Percentiles rank a stretch among this genome's conserved stretches.
Conservation (phyloP, 2,329 filamentous ascomycete species). For the Epichloe sibirici region DNA sequence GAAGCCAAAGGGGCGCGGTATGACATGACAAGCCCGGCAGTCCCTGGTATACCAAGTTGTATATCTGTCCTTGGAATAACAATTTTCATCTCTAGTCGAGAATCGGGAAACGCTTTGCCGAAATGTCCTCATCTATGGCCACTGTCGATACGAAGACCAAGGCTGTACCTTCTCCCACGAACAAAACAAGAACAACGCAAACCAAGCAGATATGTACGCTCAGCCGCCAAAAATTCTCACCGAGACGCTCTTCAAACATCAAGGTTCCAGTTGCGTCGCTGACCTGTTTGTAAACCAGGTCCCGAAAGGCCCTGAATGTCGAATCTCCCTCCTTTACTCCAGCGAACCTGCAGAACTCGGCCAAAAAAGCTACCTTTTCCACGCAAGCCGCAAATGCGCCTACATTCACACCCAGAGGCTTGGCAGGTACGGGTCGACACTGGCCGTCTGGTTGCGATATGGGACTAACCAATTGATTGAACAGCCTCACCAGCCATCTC, state of each 20-base stretch:
- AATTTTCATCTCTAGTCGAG: slow-evolving; percentile 31
- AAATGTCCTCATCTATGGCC: slow-evolving; percentile 86
- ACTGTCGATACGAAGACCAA: slow-evolving; percentile 84
- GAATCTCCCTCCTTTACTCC: slow-evolving; percentile 95
- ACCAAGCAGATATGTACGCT: slow-evolving; percentile 39
- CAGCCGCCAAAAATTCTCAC: not conserved
- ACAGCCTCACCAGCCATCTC: slow-evolving; percentile 24
- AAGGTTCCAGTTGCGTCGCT: not conserved
- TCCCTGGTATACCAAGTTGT: not conserved
- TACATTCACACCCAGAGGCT: slow-evolving; percentile 64
- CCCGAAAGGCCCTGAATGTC: slow-evolving; percentile 77
- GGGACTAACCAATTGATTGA: not conserved
- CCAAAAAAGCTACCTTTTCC: slow-evolving; percentile 68
- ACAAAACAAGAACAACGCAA: slow-evolving; percentile 41
- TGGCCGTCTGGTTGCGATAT: not conserved
- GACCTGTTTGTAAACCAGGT: slow-evolving; percentile 18
- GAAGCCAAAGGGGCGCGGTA: slow-evolving; percentile 43
- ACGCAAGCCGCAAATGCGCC: slow-evolving; percentile 84
- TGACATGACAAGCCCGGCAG: slow-evolving; percentile 21
- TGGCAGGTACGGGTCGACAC: slow-evolving; percentile 24
- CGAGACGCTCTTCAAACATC: not conserved
- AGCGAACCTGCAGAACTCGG: slow-evolving; percentile 29
- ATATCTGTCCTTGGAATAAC: slow-evolving; percentile 4
- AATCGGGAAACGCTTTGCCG: slow-evolving; percentile 85
- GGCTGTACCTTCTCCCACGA: slow-evolving; percentile 89